A percentile compares a stretch with the other conserved stretches of the same genome.
These are phyloP conservation scores for Cladorrhinum samala DNA, from an alignment of 495 filamentous ascomycete genomes.

Conservation along the genomic window DNA sequence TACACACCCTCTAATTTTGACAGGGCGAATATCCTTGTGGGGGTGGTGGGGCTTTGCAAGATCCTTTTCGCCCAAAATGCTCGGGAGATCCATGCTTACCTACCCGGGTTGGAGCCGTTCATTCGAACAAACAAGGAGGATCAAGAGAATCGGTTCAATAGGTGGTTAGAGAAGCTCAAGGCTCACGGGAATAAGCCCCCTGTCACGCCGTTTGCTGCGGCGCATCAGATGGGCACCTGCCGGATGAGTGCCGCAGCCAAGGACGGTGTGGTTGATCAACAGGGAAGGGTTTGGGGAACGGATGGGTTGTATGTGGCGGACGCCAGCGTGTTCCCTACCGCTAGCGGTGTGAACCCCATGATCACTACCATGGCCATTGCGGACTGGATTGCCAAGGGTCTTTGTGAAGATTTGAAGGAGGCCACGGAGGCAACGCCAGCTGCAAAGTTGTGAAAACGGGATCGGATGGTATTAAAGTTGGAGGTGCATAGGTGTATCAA, in stretches of 20 bases:
- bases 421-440: not conserved
- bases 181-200: constrained; percentile 44
- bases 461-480: not conserved
- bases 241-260: constrained; percentile 62
- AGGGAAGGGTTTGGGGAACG: constrained; percentile 71
- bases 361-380: constrained; percentile 83
- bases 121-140: constrained; percentile 42
- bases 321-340: constrained; percentile 83
- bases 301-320: constrained; percentile 73
- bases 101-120: constrained; percentile 59
- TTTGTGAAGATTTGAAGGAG: constrained; percentile 37
- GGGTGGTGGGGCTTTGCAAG: constrained; percentile 64
- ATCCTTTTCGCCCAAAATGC: constrained; percentile 73
- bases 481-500: not conserved
- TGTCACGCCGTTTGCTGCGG: constrained; percentile 43
- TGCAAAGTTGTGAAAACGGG: constrained; percentile 8
- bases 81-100: constrained; percentile 61
- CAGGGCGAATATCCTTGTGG: constrained; percentile 59
- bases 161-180: constrained; percentile 58
- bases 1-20: constrained; percentile 69
- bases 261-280: constrained; percentile 66
- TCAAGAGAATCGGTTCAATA: constrained; percentile 11
- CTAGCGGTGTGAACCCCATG: constrained; percentile 93
- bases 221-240: constrained; percentile 91
- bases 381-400: constrained; percentile 51